Evolutionary conservation across 495 filamentous ascomycete genomes (phyloP).

Genomic region (Oidiodendron maius): DNA sequence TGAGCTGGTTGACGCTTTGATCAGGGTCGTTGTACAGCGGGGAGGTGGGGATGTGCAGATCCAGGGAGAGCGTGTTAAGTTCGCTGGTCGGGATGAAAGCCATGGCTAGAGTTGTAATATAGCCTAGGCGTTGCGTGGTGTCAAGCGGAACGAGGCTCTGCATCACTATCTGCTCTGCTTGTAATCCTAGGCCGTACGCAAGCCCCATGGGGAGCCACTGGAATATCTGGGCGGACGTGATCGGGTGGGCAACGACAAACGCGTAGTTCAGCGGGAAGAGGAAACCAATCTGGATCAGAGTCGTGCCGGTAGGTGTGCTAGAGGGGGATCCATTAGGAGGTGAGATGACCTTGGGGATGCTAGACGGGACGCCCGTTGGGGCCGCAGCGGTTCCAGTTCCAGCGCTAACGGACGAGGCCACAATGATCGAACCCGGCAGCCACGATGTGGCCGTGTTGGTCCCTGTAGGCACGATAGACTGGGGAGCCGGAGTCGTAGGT

Average conservation of each 20-base stretch:
- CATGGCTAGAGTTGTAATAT: conserved; percentile 76
- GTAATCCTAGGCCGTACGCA: conserved; percentile 53
- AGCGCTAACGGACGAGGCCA: conserved; percentile 16
- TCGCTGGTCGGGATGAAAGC: conserved; percentile 64
- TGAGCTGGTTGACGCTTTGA: conserved; percentile 55
- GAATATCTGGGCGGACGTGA: conserved; percentile 85
- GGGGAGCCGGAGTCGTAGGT: conserved; percentile 1
- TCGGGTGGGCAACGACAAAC: conserved; percentile 64
- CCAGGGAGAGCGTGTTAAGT: conserved; percentile 53
- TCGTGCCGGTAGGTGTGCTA: conserved; percentile 52
- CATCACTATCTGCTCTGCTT: conserved; percentile 51
- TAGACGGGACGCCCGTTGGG: conserved; percentile 36
- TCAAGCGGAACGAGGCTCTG: conserved; percentile 72
- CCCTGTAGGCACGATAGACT: conserved; percentile 18
- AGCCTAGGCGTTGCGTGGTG: conserved; percentile 61
- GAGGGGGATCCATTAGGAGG: conserved; percentile 36
- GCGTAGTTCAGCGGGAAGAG: conserved; percentile 69
- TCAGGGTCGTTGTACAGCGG: conserved; percentile 66
- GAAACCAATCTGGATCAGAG: conserved; percentile 81
- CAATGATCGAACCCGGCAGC: conserved; percentile 23
- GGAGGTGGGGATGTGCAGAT: conserved; percentile 63
- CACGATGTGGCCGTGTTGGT: conserved; percentile 17
- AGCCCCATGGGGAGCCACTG: conserved; percentile 70
- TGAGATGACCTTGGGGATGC: conserved; percentile 68
- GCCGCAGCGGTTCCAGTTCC: conserved; percentile 6